Evolutionary conservation across 1,284 basidiomycete genomes (phyloP), one percentile per base, ranked within the genome.

Genomic region (Heterobasidion occidentale): DNA sequence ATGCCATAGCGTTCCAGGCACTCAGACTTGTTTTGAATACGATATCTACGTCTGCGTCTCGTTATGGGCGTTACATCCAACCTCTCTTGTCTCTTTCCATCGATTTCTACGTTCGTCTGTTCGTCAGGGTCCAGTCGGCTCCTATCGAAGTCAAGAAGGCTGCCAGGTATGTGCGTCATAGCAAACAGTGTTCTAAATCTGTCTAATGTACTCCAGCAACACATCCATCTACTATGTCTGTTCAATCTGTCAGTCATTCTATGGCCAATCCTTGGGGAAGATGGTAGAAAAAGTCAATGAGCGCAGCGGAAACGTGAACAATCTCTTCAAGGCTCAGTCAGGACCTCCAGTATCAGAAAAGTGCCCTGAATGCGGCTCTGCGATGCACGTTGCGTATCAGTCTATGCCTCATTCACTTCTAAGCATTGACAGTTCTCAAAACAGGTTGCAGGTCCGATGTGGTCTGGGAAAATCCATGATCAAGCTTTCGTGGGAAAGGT

Each of bases 71-170:
- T 50, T 90, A 87, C 67, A 93, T 99, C 61, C 84, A 91, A 61
- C 96, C 96, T 1, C 73, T 98, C n/a, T 71, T 98, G 7, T 94
- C 90, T 0, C 78, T 99, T 42, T 96, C 93, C 11, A 98, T 99
- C 68, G 97, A 99, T 68, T 99, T 99, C 68, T 99, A 99, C 70
- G 87, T 98, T 33, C 88, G 97, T 7, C 70, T 98, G 14, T 99
- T 98, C 67, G 84, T 98, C 9, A 83, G 88, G 14, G 77, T 99
- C 5, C 76, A 84, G 60, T 81, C 86, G 0, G 78, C 85, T 1
- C 87, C 94, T 0, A 74, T 87, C n/a, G 87, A 94, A 68, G 94
- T 96, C 38, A 99, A 99, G 72, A 87, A 84, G 60, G 73, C 83
- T 2, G 77, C 88, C 27, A 84, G 83, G 93, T 92, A 64, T 61